Conservation (phyloP, 768 basidiomycete genomes). For the Stropharia rugosoannulata region DNA sequence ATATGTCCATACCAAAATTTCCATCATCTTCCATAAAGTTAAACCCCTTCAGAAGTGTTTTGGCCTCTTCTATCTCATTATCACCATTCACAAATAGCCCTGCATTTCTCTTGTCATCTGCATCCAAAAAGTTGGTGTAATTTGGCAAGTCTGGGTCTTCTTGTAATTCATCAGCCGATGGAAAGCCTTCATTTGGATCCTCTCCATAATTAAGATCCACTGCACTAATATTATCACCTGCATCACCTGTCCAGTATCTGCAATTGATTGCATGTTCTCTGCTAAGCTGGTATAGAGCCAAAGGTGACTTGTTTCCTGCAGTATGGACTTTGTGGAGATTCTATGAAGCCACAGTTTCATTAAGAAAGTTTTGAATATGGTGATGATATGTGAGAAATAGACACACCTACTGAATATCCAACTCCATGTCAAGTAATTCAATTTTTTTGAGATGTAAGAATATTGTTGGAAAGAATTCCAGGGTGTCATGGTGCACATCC, state of each 20-base stretch:
- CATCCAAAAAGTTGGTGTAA: not conserved
- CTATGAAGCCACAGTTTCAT: constrained; percentile 7
- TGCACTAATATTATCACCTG: constrained; percentile 1
- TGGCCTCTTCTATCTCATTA: constrained; percentile 8
- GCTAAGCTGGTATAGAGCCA: constrained; percentile 8
- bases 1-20: constrained; percentile 12
- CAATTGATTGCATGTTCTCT: constrained; percentile 1
- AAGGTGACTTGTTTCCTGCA: constrained; percentile 8
- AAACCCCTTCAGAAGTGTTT: constrained; percentile 1
- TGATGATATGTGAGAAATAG: constrained; percentile 4
- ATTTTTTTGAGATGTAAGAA: constrained; percentile 26
- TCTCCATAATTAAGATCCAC: not conserved
- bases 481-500: constrained; percentile 23
- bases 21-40: constrained; percentile 11
- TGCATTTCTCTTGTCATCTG: not conserved
- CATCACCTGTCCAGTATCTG: constrained; percentile 11
- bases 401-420: not conserved
- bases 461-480: constrained; percentile 26
- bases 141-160: not conserved
- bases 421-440: constrained; percentile 20
- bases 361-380: constrained; percentile 4
- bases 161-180: constrained; percentile 10
- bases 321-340: constrained; percentile 10
- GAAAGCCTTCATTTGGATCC: not conserved
- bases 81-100: constrained; percentile 11